Conservation (phyloP, 805 yeast genomes). For the Phaffomyces opuntiae region DNA sequence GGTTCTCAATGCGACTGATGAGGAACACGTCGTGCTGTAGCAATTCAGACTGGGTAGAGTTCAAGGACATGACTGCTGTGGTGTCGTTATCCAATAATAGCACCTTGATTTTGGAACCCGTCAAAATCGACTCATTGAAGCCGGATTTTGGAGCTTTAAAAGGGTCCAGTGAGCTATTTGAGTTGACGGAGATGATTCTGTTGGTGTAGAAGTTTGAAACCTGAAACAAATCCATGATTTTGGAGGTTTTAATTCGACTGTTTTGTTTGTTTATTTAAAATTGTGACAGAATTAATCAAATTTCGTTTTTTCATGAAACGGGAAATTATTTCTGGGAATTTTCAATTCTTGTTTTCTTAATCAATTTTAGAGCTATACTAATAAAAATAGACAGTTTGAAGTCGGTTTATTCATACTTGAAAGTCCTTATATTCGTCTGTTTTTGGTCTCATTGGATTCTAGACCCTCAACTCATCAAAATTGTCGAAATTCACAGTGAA, state of each 20-base stretch:
- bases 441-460: too few relatives aligned
- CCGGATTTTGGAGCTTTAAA: not conserved
- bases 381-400: too few relatives aligned
- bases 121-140: constrained; percentile 8
- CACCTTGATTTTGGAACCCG: constrained; percentile 50
- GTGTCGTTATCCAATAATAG: constrained; percentile 75
- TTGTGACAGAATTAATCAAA: not conserved
- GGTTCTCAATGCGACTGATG: constrained; percentile 62
- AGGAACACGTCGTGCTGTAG: constrained; percentile 79
- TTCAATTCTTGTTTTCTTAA: too few relatives aligned
- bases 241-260: too few relatives aligned
- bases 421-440: too few relatives aligned
- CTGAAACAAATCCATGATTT: constrained; percentile 38
- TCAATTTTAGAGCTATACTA: too few relatives aligned
- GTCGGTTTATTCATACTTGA: too few relatives aligned
- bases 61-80: constrained; percentile 78
- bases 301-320: not conserved
- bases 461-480: too few relatives aligned
- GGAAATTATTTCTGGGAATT: too few relatives aligned
- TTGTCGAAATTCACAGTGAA: too few relatives aligned
- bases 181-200: constrained; percentile 28
- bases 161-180: not conserved
- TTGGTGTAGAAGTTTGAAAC: constrained; percentile 39
- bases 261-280: not conserved
- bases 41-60: constrained; percentile 80